phyloP scores from a whole-genome alignment of 805 yeast genomes.

The Schwanniomyces vanrijiae region DNA sequence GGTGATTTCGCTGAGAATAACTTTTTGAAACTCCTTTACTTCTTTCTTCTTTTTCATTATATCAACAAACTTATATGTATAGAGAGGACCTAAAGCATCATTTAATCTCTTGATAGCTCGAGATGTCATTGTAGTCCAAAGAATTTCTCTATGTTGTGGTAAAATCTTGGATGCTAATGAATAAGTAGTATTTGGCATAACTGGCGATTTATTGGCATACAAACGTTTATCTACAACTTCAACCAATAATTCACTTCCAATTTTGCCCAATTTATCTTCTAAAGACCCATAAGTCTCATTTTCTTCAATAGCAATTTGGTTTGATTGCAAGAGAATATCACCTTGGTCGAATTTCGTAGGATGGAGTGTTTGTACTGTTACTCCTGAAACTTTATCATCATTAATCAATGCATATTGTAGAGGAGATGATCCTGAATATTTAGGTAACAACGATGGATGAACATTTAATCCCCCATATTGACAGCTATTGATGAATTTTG shows the following conservation, averaged over 20 bases:
- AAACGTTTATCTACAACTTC: constrained; percentile 38
- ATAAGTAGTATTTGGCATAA: constrained; percentile 26
- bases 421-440: constrained; percentile 86
- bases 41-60: constrained; percentile 31
- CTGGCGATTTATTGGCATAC: constrained; percentile 18
- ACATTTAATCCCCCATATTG: constrained; percentile 78
- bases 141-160: constrained; percentile 39
- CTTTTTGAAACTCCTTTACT: constrained; percentile 39
- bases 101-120: constrained; percentile 39
- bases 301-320: constrained; percentile 35
- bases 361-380: constrained; percentile 85
- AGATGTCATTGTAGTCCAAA: constrained; percentile 46
- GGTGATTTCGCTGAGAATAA: constrained; percentile 45
- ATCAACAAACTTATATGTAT: constrained; percentile 41
- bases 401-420: constrained; percentile 75
- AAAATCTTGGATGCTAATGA: constrained; percentile 62
- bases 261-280: constrained; percentile 49
- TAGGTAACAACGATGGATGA: constrained; percentile 88
- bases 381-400: constrained; percentile 68
- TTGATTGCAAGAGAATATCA: constrained; percentile 59
- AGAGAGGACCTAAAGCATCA: constrained; percentile 58
- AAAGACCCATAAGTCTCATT: constrained; percentile 49
- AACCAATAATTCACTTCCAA: constrained; percentile 62
- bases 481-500: constrained; percentile 45
- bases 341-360: constrained; percentile 87